Percentiles rank a stretch among this genome's conserved stretches.
Evolutionary conservation across 1,284 basidiomycete genomes (phyloP).

Genomic region (Apiotrichum mycotoxinovorans): DNA sequence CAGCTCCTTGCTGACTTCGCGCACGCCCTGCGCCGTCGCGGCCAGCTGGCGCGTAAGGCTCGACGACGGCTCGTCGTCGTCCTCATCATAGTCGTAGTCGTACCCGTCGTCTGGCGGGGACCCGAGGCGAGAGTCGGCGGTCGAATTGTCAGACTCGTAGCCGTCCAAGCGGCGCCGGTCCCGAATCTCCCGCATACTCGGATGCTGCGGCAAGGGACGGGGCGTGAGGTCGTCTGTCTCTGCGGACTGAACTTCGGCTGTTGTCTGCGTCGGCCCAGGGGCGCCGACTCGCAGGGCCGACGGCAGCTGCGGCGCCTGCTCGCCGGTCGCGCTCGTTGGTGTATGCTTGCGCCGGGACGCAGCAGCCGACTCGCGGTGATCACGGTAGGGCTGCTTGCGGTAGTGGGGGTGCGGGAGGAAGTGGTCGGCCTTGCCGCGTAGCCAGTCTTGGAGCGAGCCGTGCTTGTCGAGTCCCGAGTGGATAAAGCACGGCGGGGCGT

Average conservation of each 20-base stretch:
- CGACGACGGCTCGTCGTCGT: constrained; percentile 58
- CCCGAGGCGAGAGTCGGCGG: constrained; percentile 18
- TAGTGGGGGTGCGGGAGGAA: constrained; percentile 7
- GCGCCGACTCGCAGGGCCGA: too few relatives aligned
- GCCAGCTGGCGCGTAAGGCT: constrained; percentile 89
- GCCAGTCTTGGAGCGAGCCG: constrained; percentile 46
- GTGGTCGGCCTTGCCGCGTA: constrained; percentile 26
- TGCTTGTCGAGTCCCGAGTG: constrained; percentile 51
- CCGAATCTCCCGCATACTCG: neutral
- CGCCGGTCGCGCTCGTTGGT: neutral
- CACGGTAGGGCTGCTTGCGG: neutral
- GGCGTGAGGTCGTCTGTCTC: neutral
- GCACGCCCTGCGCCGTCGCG: constrained; percentile 92
- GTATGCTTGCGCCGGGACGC: too few relatives aligned
- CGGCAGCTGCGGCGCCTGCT: neutral
- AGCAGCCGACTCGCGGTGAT: neutral
- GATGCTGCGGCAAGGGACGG: neutral
- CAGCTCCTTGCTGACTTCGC: constrained; percentile 99
- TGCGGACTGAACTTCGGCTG: too few relatives aligned
- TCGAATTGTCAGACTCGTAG: constrained; percentile 39
- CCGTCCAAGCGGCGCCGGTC: constrained; percentile 16
- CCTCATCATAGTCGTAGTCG: constrained; percentile 20
- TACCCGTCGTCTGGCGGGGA: neutral
- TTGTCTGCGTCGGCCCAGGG: too few relatives aligned
- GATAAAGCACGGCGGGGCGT: constrained; percentile 48